Evolutionary conservation across 2,329 filamentous ascomycete genomes (phyloP), one percentile per base, ranked within the genome.

Genomic region (Huntiella decipiens): DNA sequence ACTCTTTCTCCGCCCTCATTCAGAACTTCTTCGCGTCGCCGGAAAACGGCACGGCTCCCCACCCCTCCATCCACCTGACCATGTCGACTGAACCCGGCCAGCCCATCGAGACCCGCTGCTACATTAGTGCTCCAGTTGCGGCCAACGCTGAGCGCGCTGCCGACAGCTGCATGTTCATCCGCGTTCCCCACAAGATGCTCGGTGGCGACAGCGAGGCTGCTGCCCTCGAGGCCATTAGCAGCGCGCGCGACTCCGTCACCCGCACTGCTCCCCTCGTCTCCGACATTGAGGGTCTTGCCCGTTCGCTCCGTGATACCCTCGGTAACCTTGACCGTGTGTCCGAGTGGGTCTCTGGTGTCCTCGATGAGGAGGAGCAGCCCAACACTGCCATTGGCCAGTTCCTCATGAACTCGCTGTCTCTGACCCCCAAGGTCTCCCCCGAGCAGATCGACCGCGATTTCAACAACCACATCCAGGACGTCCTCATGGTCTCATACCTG

Each of bases 381-480:
- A 91, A 83, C 54, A 92, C 85, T 54, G 85, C 87, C 10, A 70
- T 98, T 48, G 91, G 87, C 54, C 92, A 98, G 66, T 93, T 86
- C 66, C 71, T 98, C 54, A 82, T 96, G 71, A 93, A 93, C 63
- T 80, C 88, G 35, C 74, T 98, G 52, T 87, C 83, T 40, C 70
- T 98, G 52, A 85, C 88, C 47, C 91, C 91, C 58, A 98, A 96
- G 73, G 91, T 96, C 51, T 84, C 94, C 57, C 70, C 80, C 34
- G 73, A 77, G 51, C 82, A 92, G 61, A 87, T 98, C 59, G 91
- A 98, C 72, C 74, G 81, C 60, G 87, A 96, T 70, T 98, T 98
- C 76, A 98, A 98, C 77, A 94, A 93, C 71, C 91, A 98, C 68
- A 86, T 98, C 64, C 91, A 98, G 69, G 91, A 98, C 63, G 87